Evolutionary conservation across 208 protist species (phyloP), one percentile per base, ranked within the genome.

Genomic region (Giardia duodenalis): DNA sequence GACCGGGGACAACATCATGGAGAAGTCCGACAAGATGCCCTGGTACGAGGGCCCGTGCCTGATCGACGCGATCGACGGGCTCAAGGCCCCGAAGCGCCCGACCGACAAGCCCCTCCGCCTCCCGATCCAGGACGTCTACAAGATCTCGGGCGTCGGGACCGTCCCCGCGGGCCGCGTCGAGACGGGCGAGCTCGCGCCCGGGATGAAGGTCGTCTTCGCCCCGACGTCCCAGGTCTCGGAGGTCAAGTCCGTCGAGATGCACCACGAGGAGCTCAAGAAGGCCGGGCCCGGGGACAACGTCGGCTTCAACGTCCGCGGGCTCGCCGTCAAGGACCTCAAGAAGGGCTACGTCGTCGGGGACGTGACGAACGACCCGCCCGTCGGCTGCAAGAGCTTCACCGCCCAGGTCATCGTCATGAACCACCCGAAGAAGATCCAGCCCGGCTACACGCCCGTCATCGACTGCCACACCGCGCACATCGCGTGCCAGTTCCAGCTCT

Each of bases 121-220:
- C 46, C 93, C 94, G 1, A 93, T 98, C 42, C 96, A 97, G 95
- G 97, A 98, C 94, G 97, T 98, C 93, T 98, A 98, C 96, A 98
- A 98, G 96, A 98, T 98, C 93, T 94, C 93, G 45, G 96, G 96
- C 94, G 95, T 97, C 96, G 98, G 96, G 95, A 99, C 96, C 96
- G 98, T 97, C 93, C 97, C 94, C 93, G 98, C 95, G 95, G 98
- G 95, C 94, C 95, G 96, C 95, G 96, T 97, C 67, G 96, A 96
- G 93, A 96, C 95, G 22, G 92, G 96, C 93, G 92, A 96, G 67
- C 57, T 97, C 46, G 95, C 94, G 86, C 95, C 95, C 89, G 94
- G 93, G 86, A 93, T 95, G 67, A 48, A 93, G 0, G 94, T 97
- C 44, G 94, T 92, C 47, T 96, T 97, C 92, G 95, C 95, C 86